Percentiles rank a stretch among this genome's conserved stretches.
Evolutionary conservation across 306 rosid species (phyloP).

Genomic region (Coriaria nepalensis): DNA sequence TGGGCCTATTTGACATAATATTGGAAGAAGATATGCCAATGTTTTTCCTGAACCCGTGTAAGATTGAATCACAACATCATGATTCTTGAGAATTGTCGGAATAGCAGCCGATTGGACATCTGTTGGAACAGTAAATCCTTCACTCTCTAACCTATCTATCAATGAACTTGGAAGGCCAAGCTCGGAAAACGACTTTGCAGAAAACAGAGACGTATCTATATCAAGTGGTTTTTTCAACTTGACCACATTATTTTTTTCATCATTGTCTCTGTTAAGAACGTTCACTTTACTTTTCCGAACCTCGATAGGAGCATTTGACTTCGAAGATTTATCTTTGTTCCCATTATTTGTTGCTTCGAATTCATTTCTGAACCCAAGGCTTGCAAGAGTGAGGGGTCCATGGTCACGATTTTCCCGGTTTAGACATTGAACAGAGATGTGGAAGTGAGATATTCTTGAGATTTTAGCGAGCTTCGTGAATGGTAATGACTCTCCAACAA

Average conservation of each 20-base stretch:
- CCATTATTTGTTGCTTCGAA: constrained; percentile 17
- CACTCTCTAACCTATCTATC: constrained; percentile 58
- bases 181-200: constrained; percentile 64
- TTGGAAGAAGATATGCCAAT: constrained; percentile 74
- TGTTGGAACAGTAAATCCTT: constrained; percentile 66
- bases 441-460: constrained; percentile 40
- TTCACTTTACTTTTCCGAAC: constrained; percentile 32
- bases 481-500: constrained; percentile 49
- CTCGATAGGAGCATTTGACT: constrained; percentile 23
- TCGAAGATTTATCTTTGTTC: constrained; percentile 24
- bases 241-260: constrained; percentile 21
- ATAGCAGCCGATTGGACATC: constrained; percentile 78
- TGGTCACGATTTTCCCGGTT: constrained; percentile 20
- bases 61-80: constrained; percentile 81
- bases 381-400: constrained; percentile 45
- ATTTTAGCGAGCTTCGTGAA: constrained; percentile 35
- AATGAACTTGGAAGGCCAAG: constrained; percentile 54
- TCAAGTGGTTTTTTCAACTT: constrained; percentile 18
- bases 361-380: constrained; percentile 31
- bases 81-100: constrained; percentile 59
- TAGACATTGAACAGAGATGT: constrained; percentile 25
- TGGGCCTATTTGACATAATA: constrained; percentile 59
- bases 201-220: constrained; percentile 51
- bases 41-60: constrained; percentile 96
- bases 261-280: constrained; percentile 20